Evolutionary conservation across 2,329 filamentous ascomycete species (phyloP), one percentile per base, ranked within the genome.

Genomic region (Hypoxylon sp.): DNA sequence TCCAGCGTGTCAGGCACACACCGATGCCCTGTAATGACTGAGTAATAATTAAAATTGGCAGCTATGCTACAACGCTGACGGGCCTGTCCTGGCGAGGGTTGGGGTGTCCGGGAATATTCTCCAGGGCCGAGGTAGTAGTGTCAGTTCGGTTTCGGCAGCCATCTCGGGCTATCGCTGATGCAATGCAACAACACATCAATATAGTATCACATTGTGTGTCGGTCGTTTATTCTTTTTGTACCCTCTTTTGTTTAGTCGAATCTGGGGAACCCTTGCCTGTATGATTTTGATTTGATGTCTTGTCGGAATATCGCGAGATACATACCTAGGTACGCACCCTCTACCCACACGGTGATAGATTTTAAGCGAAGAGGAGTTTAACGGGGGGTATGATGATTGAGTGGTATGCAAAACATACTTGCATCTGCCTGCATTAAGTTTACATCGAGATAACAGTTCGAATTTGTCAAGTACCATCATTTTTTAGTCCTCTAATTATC

Each of bases 231-330:
- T 16, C 20, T 38, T 37, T 20, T 52, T 20, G 52, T 55, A 53
- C 43, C 47, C 50, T 51, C 47, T 55, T 60, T 48, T 45, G 25
- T 40, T 57, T 59, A 53, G 50, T 44, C 26, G 29, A 60, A 57
- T 61, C 59, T 57, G 59, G 59, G 59, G 59, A 61, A 61, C 11
- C 59, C 59, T 57, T 45, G 56, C 38, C 26, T 20, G 32, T 23
- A 44, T 50, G 30, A 27, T 36, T 23, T 50, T 25, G 21, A 6
- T 27, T 9, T 31, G 34, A 38, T 35, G 38, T 37, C 20, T n/a
- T 42, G 26, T 55, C 35, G 21, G 48, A 44, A 30, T 20, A 12
- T 45, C 30, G 26, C n/a, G n/a, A n/a, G n/a, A n/a, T n/a, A n/a
- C n/a, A n/a, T n/a, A n/a, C n/a, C n/a, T n/a, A n/a, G n/a, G n/a